phyloP scores from a whole-genome alignment of 306 rosid genomes.

The Cicer judaicum region DNA sequence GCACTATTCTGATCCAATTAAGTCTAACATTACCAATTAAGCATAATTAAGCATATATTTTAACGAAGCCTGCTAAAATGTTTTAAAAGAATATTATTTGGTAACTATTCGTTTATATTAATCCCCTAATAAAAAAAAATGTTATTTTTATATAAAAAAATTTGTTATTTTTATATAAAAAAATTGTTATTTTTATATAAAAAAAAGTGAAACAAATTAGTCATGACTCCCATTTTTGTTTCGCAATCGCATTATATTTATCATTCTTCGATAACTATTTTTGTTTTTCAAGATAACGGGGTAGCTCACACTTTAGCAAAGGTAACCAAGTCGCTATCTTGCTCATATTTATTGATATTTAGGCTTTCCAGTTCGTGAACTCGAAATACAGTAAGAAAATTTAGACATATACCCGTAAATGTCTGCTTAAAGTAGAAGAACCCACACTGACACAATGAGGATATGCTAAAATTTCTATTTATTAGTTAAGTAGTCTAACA shows the following conservation, averaged over 20 bases:
- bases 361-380: background rate
- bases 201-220: no score
- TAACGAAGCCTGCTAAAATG: no score
- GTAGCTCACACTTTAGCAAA: no score
- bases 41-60: no score
- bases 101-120: no score
- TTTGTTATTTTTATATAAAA: no score
- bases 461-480: background rate
- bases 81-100: no score
- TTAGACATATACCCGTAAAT: background rate
- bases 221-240: background rate
- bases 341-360: background rate
- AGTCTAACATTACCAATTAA: background rate
- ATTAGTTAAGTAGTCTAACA: no score
- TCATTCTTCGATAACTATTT: background rate
- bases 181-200: no score
- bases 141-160: no score
- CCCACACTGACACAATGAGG: background rate
- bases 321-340: no score
- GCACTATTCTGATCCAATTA: background rate
- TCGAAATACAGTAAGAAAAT: background rate
- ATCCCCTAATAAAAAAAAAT: no score
- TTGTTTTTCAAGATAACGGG: background rate
- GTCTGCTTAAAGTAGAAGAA: background rate
- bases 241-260: background rate